Percentiles rank a stretch among this genome's conserved stretches.
These are phyloP conservation scores for Termitomyces sp. DNA, from an alignment of 768 basidiomycete genomes.

Conservation along the genomic window DNA sequence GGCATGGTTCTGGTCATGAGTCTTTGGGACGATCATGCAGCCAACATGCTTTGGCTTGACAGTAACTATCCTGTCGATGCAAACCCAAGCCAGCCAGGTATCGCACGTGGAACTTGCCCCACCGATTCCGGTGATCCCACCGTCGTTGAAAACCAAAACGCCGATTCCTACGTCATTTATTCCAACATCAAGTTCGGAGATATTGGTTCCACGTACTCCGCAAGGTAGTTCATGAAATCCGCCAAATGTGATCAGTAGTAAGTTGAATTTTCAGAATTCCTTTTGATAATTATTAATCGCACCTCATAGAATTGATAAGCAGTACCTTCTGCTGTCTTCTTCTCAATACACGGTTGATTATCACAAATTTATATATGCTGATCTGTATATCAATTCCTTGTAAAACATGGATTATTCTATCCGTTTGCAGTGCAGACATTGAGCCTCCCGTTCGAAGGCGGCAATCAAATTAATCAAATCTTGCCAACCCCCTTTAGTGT, in stretches of 20 bases:
- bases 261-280: too few relatives aligned
- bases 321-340: background rate
- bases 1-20: constrained; percentile 40
- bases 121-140: background rate
- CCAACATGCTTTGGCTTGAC: constrained; percentile 25
- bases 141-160: background rate
- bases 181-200: constrained; percentile 1
- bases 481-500: background rate
- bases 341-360: background rate
- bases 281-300: background rate
- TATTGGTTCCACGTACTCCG: background rate
- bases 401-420: background rate
- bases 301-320: background rate
- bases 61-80: constrained; percentile 23
- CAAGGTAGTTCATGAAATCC: background rate
- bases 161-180: background rate
- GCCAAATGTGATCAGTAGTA: background rate
- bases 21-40: constrained; percentile 38
- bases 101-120: background rate
- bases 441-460: background rate
- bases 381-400: background rate
- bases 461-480: background rate
- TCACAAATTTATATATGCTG: background rate
- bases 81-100: background rate
- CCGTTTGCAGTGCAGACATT: background rate